These are phyloP conservation scores for Nakazawaea ernobii DNA, from an alignment of 805 yeast species.

Conservation along the genomic window DNA sequence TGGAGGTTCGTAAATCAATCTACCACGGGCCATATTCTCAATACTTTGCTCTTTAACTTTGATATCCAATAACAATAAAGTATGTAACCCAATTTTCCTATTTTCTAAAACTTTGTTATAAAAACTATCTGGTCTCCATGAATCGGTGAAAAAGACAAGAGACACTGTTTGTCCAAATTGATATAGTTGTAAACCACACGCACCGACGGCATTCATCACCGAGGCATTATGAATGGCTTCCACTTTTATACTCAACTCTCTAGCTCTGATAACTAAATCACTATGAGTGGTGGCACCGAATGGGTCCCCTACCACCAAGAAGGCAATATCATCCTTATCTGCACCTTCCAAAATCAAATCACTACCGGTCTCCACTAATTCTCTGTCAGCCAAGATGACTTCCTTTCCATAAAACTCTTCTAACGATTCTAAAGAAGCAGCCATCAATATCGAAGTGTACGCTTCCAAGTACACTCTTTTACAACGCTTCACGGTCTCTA, in stretches of 20 bases:
- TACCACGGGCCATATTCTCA: conserved; percentile 90
- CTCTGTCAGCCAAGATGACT: conserved; percentile 88
- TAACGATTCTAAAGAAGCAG: conserved; percentile 68
- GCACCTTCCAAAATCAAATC: conserved; percentile 79
- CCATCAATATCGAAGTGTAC: conserved; percentile 92
- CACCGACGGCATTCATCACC: conserved; percentile 97
- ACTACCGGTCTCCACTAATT: conserved; percentile 84
- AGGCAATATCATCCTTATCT: conserved; percentile 78
- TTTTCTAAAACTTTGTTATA: conserved; percentile 87
- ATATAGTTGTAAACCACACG: conserved; percentile 92
- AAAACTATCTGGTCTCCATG: conserved; percentile 96
- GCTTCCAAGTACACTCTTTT: conserved; percentile 93
- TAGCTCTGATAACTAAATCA: conserved; percentile 86
- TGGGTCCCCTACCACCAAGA: conserved; percentile 94
- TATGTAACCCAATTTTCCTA: conserved; percentile 85
- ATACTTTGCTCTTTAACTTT: conserved; percentile 96
- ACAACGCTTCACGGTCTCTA: conserved; percentile 77
- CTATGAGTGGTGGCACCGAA: conserved; percentile 99
- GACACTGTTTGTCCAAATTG: conserved; percentile 98
- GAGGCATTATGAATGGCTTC: conserved; percentile 93
- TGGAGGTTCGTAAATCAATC: conserved; percentile 92
- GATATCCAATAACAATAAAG: conserved; percentile 81
- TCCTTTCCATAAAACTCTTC: conserved; percentile 84
- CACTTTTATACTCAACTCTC: conserved; percentile 72
- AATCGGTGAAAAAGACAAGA: conserved; percentile 89